Evolutionary conservation across 2,329 filamentous ascomycete genomes (phyloP).

Genomic region (Zopfia rhizophila): DNA sequence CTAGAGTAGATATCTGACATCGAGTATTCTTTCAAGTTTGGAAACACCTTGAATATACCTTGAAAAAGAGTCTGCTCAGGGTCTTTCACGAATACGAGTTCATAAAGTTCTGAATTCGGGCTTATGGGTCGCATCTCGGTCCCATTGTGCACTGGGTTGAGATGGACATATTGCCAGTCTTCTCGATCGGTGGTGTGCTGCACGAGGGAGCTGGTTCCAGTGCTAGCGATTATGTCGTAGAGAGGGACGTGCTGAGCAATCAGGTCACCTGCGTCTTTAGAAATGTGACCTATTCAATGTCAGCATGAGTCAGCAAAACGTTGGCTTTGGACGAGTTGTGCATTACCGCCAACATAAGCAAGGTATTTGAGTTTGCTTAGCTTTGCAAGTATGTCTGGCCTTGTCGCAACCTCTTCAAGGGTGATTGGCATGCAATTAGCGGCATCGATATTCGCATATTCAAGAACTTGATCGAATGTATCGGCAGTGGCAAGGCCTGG

Average conservation of each 20-base stretch:
- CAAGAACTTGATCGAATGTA: constrained; percentile 28
- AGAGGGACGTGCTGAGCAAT: constrained; percentile 30
- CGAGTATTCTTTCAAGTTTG: constrained; percentile 29
- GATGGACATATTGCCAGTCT: constrained; percentile 38
- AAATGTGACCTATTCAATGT: constrained; percentile 26
- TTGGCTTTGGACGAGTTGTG: too few species aligned
- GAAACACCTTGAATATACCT: constrained; percentile 32
- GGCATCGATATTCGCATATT: constrained; percentile 30
- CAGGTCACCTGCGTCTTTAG: constrained; percentile 26
- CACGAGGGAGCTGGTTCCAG: constrained; percentile 28
- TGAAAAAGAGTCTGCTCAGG: constrained; percentile 23
- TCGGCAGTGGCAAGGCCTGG: constrained; percentile 26
- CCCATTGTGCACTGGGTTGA: constrained; percentile 30
- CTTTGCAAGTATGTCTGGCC: constrained; percentile 28
- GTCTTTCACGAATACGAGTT: constrained; percentile 32
- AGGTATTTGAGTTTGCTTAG: constrained; percentile 29
- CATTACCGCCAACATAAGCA: constrained; percentile 34
- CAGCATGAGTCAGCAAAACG: constrained; percentile 10
- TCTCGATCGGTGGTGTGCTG: constrained; percentile 35
- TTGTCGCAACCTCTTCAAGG: constrained; percentile 32
- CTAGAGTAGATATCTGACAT: constrained; percentile 37
- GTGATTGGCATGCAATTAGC: constrained; percentile 28
- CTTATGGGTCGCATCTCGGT: constrained; percentile 35
- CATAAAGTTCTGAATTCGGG: constrained; percentile 22
- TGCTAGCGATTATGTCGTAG: constrained; percentile 28